Conservation (phyloP, 2,329 filamentous ascomycete genomes). For the Pseudogymnoascus sp. region DNA sequence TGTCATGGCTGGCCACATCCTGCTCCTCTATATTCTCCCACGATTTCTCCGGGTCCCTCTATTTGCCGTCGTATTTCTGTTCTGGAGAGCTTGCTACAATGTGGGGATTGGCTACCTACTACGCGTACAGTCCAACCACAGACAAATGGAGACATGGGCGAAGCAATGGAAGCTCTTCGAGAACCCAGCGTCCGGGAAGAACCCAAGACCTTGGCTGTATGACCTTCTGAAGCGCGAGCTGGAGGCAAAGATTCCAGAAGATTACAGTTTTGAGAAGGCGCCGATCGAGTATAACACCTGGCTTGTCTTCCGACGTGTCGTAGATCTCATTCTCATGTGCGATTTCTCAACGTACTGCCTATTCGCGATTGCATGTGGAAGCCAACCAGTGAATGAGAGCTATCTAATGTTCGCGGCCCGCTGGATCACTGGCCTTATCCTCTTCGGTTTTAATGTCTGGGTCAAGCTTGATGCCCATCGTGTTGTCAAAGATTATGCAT, state of each 20-base stretch:
- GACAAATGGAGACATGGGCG: slow-evolving; percentile 78
- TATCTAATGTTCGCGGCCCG: slow-evolving; percentile 59
- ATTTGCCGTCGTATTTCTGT: slow-evolving; percentile 77
- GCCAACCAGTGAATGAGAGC: slow-evolving; percentile 64
- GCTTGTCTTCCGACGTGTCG: slow-evolving; percentile 89
- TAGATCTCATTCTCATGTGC: slow-evolving; percentile 97
- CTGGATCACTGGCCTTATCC: slow-evolving; percentile 67
- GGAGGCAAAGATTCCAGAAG: slow-evolving; percentile 86
- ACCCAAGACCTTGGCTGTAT: slow-evolving; percentile 76
- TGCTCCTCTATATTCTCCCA: slow-evolving; percentile 66
- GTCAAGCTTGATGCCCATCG: slow-evolving; percentile 96
- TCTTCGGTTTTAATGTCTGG: slow-evolving; percentile 94
- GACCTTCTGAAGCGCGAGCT: slow-evolving; percentile 77
- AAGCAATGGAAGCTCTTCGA: slow-evolving; percentile 80
- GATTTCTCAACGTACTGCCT: slow-evolving; percentile 96
- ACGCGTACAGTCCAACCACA: slow-evolving; percentile 81
- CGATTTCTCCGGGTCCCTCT: slow-evolving; percentile 59
- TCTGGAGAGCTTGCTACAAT: slow-evolving; percentile 91
- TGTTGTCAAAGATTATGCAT: slow-evolving; percentile 97
- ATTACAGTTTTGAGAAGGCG: slow-evolving; percentile 88
- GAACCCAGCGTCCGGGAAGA: slow-evolving; percentile 67
- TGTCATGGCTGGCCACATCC: slow-evolving; percentile 67
- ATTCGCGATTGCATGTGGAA: slow-evolving; percentile 82
- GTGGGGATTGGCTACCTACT: slow-evolving; percentile 85
- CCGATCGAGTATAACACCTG: slow-evolving; percentile 99